Conservation (phyloP, 2,329 filamentous ascomycete genomes). For the Epichloe aotearoae region DNA sequence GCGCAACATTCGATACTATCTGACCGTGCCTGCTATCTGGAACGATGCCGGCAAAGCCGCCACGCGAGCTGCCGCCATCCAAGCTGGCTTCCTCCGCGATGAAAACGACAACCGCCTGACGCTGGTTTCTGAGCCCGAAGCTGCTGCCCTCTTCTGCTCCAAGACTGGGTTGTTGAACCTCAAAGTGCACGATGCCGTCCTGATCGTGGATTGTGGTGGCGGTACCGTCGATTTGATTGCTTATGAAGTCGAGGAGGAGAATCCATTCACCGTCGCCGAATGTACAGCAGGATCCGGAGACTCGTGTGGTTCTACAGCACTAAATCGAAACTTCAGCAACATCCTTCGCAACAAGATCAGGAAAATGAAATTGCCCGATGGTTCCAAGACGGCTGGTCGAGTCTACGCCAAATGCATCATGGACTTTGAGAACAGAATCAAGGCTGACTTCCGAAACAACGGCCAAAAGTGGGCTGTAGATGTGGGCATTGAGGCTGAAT, state of each 20-base stretch:
- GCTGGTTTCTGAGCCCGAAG: constrained; percentile 90
- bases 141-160: constrained; percentile 92
- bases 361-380: constrained; percentile 97
- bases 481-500: constrained; percentile 96
- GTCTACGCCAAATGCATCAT: constrained; percentile 99
- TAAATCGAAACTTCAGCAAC: constrained; percentile 97
- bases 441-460: constrained; percentile 98
- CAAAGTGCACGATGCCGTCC: constrained; percentile 95
- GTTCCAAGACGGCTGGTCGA: constrained; percentile 91
- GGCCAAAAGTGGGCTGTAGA: constrained; percentile 99
- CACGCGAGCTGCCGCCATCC: constrained; percentile 87
- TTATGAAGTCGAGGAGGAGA: constrained; percentile 96
- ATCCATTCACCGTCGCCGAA: constrained; percentile 91
- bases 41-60: constrained; percentile 97
- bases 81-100: constrained; percentile 90
- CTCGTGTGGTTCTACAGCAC: constrained; percentile 92
- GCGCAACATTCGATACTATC: constrained; percentile 92
- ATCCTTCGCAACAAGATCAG: constrained; percentile 94
- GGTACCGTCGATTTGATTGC: constrained; percentile 98
- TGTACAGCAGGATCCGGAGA: constrained; percentile 96
- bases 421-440: constrained; percentile 99
- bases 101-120: constrained; percentile 96
- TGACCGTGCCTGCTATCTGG: constrained; percentile 99
- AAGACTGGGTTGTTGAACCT: constrained; percentile 93
- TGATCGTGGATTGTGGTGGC: constrained; percentile 97